These are phyloP conservation scores for Paecilomyces dactylethromorphus DNA, from an alignment of 2,329 filamentous ascomycete genomes.

Conservation along the genomic window DNA sequence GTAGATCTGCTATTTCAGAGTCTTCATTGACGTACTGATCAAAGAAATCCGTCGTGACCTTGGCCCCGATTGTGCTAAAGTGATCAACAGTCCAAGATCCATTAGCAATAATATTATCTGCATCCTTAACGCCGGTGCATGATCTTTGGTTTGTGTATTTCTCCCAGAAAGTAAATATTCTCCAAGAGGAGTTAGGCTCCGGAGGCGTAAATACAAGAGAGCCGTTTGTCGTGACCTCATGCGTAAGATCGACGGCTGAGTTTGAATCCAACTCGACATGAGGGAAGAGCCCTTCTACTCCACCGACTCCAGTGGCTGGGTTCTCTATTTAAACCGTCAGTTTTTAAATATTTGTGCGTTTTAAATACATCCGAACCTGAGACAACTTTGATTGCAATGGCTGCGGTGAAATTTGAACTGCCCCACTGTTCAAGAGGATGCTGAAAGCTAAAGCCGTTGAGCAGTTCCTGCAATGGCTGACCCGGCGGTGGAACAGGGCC, in stretches of 20 bases:
- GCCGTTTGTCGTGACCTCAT: neutral
- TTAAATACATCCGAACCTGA: neutral
- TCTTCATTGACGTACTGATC: conserved; percentile 22
- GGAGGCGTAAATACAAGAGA: neutral
- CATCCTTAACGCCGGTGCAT: neutral
- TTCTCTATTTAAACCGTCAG: neutral
- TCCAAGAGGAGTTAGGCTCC: conserved; percentile 20
- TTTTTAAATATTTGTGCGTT: neutral
- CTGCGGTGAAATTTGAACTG: neutral
- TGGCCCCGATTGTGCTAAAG: conserved; percentile 28
- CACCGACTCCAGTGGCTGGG: neutral
- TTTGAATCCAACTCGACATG: neutral
- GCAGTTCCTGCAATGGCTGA: neutral
- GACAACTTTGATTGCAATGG: neutral
- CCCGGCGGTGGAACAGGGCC: neutral
- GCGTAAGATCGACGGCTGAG: neutral
- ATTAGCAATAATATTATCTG: conserved; percentile 19
- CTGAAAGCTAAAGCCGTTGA: neutral
- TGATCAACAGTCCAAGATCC: conserved; percentile 30
- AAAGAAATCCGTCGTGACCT: conserved; percentile 26
- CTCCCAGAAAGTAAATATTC: conserved; percentile 21
- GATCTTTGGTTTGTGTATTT: conserved; percentile 17
- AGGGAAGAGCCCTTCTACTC: neutral
- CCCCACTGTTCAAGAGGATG: neutral
- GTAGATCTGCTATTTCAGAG: conserved; percentile 20